Conservation (phyloP, 352 stramenopile species). For the Phytophthora citricola region DNA sequence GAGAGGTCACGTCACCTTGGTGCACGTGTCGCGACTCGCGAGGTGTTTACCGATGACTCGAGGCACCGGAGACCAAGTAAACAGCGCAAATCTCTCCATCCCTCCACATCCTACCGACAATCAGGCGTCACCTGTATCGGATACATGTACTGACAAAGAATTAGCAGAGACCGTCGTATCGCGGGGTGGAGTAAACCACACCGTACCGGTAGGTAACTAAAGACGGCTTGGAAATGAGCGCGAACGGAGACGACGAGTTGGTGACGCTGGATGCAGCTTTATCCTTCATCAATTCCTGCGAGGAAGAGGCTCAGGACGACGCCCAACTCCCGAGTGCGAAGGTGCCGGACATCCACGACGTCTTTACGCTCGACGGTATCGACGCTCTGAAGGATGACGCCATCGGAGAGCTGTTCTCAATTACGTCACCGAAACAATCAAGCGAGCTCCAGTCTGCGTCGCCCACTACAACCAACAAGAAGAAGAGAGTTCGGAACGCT, state of each 20-base stretch:
- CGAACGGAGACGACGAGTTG: conserved; percentile 11
- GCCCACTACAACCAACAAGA: conserved; percentile 6
- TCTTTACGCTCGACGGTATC: conserved; percentile 14
- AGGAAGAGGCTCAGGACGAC: not conserved
- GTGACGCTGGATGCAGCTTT: conserved; percentile 23
- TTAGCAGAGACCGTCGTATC: no score
- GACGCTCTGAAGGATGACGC: not conserved
- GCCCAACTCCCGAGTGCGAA: not conserved
- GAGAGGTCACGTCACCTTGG: no score
- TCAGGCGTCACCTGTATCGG: no score
- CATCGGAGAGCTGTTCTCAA: not conserved
- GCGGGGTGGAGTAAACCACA: no score
- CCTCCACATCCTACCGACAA: no score
- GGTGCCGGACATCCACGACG: not conserved
- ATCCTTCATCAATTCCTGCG: conserved; percentile 23
- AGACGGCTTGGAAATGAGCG: conserved; percentile 2
- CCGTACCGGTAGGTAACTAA: no score
- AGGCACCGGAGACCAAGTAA: no score
- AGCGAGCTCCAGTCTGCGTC: not conserved
- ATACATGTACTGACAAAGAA: no score
- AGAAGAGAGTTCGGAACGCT: conserved; percentile 3
- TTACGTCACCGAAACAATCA: not conserved
- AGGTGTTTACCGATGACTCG: no score
- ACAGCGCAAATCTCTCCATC: no score
- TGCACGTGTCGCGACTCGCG: no score